Evolutionary conservation across 1,139 yeast genomes (phyloP).

Genomic region (Taphrina pruni): DNA sequence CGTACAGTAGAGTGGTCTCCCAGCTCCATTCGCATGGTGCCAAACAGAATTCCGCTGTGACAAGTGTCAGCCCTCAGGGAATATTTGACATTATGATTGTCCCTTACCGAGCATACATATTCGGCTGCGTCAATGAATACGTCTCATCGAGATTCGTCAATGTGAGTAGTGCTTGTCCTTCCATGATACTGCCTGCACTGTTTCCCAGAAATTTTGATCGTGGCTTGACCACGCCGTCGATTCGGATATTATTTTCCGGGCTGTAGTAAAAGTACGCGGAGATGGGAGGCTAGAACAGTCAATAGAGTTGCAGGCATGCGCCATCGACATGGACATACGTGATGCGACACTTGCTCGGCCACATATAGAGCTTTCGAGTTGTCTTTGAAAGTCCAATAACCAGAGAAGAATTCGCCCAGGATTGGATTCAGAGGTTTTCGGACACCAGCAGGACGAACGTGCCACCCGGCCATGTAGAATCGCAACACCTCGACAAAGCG

Average conservation of each 20-base stretch:
- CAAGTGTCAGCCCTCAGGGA: neutral
- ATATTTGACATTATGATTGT: slow-evolving; percentile 50
- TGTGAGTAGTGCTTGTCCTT: slow-evolving; percentile 77
- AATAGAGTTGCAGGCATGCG: neutral
- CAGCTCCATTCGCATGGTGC: slow-evolving; percentile 83
- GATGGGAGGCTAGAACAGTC: slow-evolving; percentile 60
- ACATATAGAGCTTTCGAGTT: slow-evolving; percentile 62
- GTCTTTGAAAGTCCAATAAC: slow-evolving; percentile 89
- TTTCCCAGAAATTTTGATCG: slow-evolving; percentile 88
- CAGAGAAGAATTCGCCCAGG: slow-evolving; percentile 83
- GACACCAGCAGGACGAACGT: slow-evolving; percentile 96
- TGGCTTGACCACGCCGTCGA: slow-evolving; percentile 88
- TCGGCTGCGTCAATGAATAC: slow-evolving; percentile 87
- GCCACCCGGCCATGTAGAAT: slow-evolving; percentile 97
- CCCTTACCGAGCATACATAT: slow-evolving; percentile 81
- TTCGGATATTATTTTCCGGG: slow-evolving; percentile 80
- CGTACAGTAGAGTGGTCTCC: slow-evolving; percentile 86
- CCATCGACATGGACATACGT: slow-evolving; percentile 59
- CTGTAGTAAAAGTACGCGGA: slow-evolving; percentile 88
- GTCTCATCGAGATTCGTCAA: slow-evolving; percentile 67
- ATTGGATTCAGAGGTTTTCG: slow-evolving; percentile 96
- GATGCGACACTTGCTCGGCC: slow-evolving; percentile 95
- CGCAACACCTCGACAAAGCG: slow-evolving; percentile 69
- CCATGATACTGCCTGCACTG: slow-evolving; percentile 94
- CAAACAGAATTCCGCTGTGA: slow-evolving; percentile 65